Percentiles rank a stretch among this genome's conserved stretches.
phyloP scores from a whole-genome alignment of 441 rosid genomes.

The Euphorbia schlechtendalii region DNA sequence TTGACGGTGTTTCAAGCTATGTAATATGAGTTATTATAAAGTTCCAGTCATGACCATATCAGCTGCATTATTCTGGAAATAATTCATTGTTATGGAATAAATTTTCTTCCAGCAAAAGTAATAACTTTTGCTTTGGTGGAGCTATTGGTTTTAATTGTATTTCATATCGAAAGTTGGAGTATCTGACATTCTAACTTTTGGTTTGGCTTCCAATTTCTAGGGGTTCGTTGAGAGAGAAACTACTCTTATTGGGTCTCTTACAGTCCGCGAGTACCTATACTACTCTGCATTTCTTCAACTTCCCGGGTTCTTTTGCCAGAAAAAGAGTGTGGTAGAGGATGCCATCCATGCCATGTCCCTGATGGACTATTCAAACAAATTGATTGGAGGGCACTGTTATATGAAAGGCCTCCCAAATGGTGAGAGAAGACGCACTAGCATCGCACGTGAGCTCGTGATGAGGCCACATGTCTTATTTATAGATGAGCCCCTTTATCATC shows the following conservation, averaged over 20 bases:
- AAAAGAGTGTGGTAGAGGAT: conserved; percentile 89
- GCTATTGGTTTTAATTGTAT: neutral
- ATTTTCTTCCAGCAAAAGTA: neutral
- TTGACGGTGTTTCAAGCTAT: too few relatives aligned
- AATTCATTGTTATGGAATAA: conserved; percentile 3
- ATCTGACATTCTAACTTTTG: conserved; percentile 4
- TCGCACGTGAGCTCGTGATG: conserved; percentile 97
- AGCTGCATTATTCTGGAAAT: neutral
- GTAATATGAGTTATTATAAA: too few relatives aligned
- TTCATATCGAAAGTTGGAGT: neutral
- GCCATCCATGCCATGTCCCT: conserved; percentile 97
- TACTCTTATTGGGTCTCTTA: conserved; percentile 77
- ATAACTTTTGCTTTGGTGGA: neutral
- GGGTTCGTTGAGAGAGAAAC: conserved; percentile 96
- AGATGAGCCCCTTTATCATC: conserved; percentile 97
- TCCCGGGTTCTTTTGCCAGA: conserved; percentile 90
- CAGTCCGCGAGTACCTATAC: conserved; percentile 85
- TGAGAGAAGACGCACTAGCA: conserved; percentile 93
- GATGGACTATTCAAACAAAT: conserved; percentile 81
- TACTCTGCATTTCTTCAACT: conserved; percentile 96
- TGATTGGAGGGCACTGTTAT: conserved; percentile 95
- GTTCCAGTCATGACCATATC: too few relatives aligned
- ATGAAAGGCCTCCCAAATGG: conserved; percentile 89
- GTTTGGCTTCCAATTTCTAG: conserved; percentile 34
- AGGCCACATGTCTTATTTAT: conserved; percentile 88